Percentiles rank a stretch among this genome's conserved stretches.
phyloP scores from a whole-genome alignment of 805 yeast genomes.

The Candida anglica region DNA sequence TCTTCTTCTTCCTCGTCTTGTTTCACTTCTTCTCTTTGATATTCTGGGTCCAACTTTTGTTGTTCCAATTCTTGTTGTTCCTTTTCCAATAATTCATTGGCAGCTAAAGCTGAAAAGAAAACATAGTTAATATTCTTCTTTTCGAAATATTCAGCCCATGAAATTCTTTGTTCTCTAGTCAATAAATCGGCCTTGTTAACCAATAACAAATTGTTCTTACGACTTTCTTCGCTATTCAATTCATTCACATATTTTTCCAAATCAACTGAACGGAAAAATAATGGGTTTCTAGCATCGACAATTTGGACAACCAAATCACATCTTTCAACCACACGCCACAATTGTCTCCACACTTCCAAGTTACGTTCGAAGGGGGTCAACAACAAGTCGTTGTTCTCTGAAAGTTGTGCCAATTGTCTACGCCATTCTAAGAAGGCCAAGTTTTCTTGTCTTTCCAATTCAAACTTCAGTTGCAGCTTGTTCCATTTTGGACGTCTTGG shows the following conservation, averaged over 20 bases:
- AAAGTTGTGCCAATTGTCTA: slow-evolving; percentile 78
- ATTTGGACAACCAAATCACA: slow-evolving; percentile 93
- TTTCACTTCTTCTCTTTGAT: slow-evolving; percentile 21
- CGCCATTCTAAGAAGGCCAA: slow-evolving; percentile 94
- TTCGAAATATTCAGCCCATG: slow-evolving; percentile 85
- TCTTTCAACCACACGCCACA: slow-evolving; percentile 97
- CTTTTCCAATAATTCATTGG: slow-evolving; percentile 69
- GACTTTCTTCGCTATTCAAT: slow-evolving; percentile 47
- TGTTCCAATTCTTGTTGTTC: slow-evolving; percentile 45
- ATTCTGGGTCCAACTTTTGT: slow-evolving; percentile 8
- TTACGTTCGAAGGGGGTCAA: slow-evolving; percentile 97
- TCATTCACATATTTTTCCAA: slow-evolving; percentile 80
- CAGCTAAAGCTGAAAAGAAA: slow-evolving; percentile 87
- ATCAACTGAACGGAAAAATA: slow-evolving; percentile 84
- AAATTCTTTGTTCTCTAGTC: slow-evolving; percentile 67
- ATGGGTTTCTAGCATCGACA: slow-evolving; percentile 95
- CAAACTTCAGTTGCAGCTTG: slow-evolving; percentile 61
- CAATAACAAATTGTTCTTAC: slow-evolving; percentile 72
- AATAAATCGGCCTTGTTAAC: slow-evolving; percentile 93
- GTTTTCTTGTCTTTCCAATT: slow-evolving; percentile 83
- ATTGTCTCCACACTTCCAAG: slow-evolving; percentile 95
- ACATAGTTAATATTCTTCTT: slow-evolving; percentile 72
- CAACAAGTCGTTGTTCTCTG: slow-evolving; percentile 78
- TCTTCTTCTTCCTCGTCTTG: slow-evolving; percentile 20
- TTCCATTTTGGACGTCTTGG: slow-evolving; percentile 94